phyloP scores from a whole-genome alignment of 2,329 filamentous ascomycete species.

The Phialophora expanda region DNA sequence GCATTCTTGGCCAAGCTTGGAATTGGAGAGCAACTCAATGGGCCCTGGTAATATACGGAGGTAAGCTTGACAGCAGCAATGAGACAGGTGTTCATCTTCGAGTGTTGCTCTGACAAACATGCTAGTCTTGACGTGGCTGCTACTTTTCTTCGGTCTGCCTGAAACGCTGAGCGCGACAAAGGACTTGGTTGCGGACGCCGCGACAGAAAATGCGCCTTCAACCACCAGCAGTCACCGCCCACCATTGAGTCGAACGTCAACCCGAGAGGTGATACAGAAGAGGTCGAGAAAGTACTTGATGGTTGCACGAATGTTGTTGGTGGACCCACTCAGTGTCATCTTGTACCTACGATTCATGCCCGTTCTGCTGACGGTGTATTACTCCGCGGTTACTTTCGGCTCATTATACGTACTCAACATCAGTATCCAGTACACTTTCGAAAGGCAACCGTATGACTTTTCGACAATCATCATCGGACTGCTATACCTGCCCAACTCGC shows the following conservation, averaged over 20 bases:
- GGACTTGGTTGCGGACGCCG: slow-evolving; percentile 42
- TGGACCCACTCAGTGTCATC: slow-evolving; percentile 75
- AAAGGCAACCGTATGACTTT: slow-evolving; percentile 69
- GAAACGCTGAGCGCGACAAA: slow-evolving; percentile 48
- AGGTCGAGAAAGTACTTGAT: slow-evolving; percentile 61
- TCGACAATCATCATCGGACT: slow-evolving; percentile 71
- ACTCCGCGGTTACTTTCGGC: slow-evolving; percentile 76
- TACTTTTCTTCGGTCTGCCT: slow-evolving; percentile 53
- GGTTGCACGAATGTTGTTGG: slow-evolving; percentile 64
- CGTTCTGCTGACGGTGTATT: slow-evolving; percentile 74
- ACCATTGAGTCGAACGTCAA: slow-evolving; percentile 60
- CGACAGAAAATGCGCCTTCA: slow-evolving; percentile 36
- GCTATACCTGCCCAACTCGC: slow-evolving; percentile 74
- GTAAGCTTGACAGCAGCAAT: slow-evolving; percentile 26
- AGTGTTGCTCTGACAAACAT: slow-evolving; percentile 17
- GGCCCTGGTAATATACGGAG: slow-evolving; percentile 74
- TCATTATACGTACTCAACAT: slow-evolving; percentile 79
- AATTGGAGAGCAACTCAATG: slow-evolving; percentile 80
- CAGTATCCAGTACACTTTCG: slow-evolving; percentile 73
- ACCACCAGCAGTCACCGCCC: slow-evolving; percentile 36
- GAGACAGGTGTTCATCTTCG: background rate
- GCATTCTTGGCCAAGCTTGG: slow-evolving; percentile 69
- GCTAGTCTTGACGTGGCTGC: slow-evolving; percentile 45
- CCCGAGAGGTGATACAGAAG: slow-evolving; percentile 65
- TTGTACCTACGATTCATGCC: slow-evolving; percentile 75